Conservation (phyloP, 495 filamentous ascomycete species). For the Mytilinidion resinicola region DNA sequence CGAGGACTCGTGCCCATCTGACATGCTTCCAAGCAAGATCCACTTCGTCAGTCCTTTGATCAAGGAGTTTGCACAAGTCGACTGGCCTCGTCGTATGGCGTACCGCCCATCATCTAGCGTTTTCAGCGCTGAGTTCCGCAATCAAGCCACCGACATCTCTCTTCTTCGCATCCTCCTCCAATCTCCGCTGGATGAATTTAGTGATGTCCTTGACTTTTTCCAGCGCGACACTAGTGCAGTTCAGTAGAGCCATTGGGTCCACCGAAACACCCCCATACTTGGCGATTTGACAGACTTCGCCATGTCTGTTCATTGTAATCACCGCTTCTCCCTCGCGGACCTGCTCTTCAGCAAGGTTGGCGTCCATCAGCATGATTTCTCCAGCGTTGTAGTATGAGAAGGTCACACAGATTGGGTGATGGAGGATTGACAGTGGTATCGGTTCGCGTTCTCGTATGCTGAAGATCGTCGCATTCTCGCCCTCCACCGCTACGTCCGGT, state of each 20-base stretch:
- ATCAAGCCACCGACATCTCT: constrained; percentile 70
- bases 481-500: constrained; percentile 77
- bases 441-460: constrained; percentile 79
- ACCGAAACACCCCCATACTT: constrained; percentile 79
- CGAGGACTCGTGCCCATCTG: too few species aligned
- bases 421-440: constrained; percentile 79
- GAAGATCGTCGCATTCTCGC: constrained; percentile 75
- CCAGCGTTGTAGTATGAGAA: constrained; percentile 73
- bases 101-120: constrained; percentile 42
- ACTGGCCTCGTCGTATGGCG: too few species aligned
- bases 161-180: constrained; percentile 69
- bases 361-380: constrained; percentile 60
- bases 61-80: too few species aligned
- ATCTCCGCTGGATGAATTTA: constrained; percentile 56
- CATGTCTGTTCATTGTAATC: constrained; percentile 78
- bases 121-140: constrained; percentile 77
- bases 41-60: too few species aligned
- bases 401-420: constrained; percentile 81
- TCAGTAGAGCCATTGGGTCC: constrained; percentile 67
- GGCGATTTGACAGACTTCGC: constrained; percentile 85
- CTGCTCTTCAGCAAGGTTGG: constrained; percentile 78
- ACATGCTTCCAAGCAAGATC: too few species aligned
- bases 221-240: constrained; percentile 61
- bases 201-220: constrained; percentile 76
- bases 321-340: constrained; percentile 76